These are phyloP conservation scores for Annona squamosa DNA, from an alignment of 164 flowering plant genomes.

Conservation along the genomic window DNA sequence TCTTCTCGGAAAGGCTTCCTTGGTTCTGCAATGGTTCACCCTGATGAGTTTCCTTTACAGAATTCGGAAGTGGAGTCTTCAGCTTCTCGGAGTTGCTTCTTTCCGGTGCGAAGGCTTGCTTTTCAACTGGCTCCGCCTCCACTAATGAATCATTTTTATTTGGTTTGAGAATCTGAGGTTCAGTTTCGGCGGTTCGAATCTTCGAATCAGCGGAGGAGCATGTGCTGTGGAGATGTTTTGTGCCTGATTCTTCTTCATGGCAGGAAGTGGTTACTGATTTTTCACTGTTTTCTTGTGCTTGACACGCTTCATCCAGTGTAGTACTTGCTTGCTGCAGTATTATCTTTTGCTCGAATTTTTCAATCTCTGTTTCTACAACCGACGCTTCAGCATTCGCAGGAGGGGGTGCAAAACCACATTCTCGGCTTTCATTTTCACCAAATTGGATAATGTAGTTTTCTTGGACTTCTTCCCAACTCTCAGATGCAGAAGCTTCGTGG, in stretches of 20 bases:
- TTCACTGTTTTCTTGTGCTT: constrained; percentile 8
- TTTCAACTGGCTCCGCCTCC: constrained; percentile 3
- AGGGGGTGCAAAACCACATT: not conserved
- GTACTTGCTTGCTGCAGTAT: constrained; percentile 26
- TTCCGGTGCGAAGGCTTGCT: constrained; percentile 21
- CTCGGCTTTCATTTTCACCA: constrained; percentile 18
- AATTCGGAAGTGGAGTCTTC: constrained; percentile 28
- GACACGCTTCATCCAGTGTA: constrained; percentile 4
- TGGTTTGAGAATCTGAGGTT: not conserved
- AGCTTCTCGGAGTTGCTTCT: constrained; percentile 34
- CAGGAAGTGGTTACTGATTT: not conserved
- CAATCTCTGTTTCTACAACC: constrained; percentile 23
- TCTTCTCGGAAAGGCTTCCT: constrained; percentile 16
- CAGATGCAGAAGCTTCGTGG: constrained; percentile 5
- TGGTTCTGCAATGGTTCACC: constrained; percentile 17
- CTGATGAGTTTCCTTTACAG: constrained; percentile 22
- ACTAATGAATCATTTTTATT: constrained; percentile 6
- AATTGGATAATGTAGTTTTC: constrained; percentile 13
- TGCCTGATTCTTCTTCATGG: constrained; percentile 2
- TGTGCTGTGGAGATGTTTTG: constrained; percentile 4
- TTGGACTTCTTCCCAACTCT: constrained; percentile 9
- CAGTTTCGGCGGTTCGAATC: constrained; percentile 9
- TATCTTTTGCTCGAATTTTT: constrained; percentile 40
- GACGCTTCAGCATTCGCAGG: constrained; percentile 7
- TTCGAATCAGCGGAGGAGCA: not conserved